Conservation (phyloP, 768 basidiomycete genomes). For the Hericium erinaceus region DNA sequence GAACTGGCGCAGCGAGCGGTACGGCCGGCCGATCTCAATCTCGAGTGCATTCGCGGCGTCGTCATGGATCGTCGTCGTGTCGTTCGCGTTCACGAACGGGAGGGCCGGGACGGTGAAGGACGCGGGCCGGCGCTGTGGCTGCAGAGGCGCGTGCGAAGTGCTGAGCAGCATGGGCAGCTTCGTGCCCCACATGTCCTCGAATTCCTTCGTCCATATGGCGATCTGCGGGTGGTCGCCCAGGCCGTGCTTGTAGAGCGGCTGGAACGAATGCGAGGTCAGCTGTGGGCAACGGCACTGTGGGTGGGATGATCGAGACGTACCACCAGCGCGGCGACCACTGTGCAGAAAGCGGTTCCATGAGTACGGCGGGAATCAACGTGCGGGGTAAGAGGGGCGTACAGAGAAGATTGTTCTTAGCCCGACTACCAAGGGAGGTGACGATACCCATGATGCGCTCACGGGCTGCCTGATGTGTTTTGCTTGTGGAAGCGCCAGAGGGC, state of each 20-base stretch:
- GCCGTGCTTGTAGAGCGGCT: constrained; percentile 62
- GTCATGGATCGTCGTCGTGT: not conserved
- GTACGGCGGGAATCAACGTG: constrained; percentile 48
- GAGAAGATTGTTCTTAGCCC: constrained; percentile 35
- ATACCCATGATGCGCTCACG: constrained; percentile 31
- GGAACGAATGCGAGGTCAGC: not conserved
- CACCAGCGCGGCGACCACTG: constrained; percentile 9
- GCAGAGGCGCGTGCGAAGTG: not conserved
- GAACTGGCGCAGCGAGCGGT: constrained; percentile 4
- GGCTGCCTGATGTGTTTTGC: constrained; percentile 23
- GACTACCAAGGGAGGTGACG: constrained; percentile 29
- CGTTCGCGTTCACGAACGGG: constrained; percentile 1
- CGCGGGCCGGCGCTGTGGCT: constrained; percentile 1
- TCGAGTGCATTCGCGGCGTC: not conserved
- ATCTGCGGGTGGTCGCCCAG: constrained; percentile 46
- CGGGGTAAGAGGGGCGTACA: constrained; percentile 24
- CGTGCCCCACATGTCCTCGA: constrained; percentile 60
- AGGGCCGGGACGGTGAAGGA: constrained; percentile 3
- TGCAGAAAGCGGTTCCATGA: constrained; percentile 35
- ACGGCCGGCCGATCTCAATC: constrained; percentile 4
- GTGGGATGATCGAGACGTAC: no score
- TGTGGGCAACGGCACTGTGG: no score
- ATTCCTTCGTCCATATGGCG: constrained; percentile 50
- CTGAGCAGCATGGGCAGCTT: constrained; percentile 27
- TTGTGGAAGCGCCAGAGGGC: not conserved